phyloP scores from a whole-genome alignment of 2,329 filamentous ascomycete genomes.

The Fusarium setosum region DNA sequence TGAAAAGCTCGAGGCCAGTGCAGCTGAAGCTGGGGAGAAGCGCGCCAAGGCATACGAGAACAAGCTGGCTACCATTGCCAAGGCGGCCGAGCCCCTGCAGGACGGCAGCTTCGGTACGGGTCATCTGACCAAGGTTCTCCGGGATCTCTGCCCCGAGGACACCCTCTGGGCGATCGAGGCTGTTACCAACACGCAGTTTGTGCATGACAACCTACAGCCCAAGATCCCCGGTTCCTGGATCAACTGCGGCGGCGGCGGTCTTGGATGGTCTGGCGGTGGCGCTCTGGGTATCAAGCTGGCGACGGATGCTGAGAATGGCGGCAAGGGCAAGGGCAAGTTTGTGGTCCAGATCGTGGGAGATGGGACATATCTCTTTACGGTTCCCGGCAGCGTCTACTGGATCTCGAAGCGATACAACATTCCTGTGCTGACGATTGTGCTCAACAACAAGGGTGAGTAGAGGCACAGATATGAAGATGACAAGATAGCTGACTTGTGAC shows the following conservation, averaged over 20 bases:
- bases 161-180: conserved; percentile 84
- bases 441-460: conserved; percentile 65
- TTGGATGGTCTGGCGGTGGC: conserved; percentile 83
- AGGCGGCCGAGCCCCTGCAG: conserved; percentile 65
- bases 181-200: conserved; percentile 76
- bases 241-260: conserved; percentile 83
- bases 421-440: conserved; percentile 64
- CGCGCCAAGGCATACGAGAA: conserved; percentile 69
- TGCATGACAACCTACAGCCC: conserved; percentile 78
- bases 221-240: conserved; percentile 79
- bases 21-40: conserved; percentile 48
- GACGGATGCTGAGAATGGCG: conserved; percentile 52
- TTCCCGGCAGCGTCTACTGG: conserved; percentile 67
- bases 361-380: conserved; percentile 66
- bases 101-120: conserved; percentile 64
- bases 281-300: conserved; percentile 83
- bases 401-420: conserved; percentile 65
- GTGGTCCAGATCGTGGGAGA: conserved; percentile 68
- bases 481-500: conserved; percentile 16
- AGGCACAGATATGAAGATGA: too few relatives aligned
- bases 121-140: conserved; percentile 47
- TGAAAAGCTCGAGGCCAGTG: conserved; percentile 48
- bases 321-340: conserved; percentile 59
- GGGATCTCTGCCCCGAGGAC: conserved; percentile 51
- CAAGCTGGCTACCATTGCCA: conserved; percentile 69